These are phyloP conservation scores for Terfezia boudieri DNA, from an alignment of 495 filamentous ascomycete genomes.

Conservation along the genomic window DNA sequence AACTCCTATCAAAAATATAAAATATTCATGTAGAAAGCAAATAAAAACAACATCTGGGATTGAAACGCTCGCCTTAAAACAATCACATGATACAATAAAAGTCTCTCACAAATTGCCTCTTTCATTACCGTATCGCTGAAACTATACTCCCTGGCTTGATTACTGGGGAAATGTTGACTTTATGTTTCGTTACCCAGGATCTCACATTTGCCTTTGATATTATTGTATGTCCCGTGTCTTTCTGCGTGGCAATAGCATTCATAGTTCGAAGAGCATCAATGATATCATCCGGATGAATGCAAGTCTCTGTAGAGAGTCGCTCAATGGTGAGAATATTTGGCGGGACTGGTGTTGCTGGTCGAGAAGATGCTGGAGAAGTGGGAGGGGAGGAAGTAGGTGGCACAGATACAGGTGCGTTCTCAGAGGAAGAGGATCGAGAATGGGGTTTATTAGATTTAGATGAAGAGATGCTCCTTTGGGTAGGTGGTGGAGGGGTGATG, in stretches of 20 bases:
- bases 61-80: too few species aligned
- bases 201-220: background rate
- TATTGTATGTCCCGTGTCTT: background rate
- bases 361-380: background rate
- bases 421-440: background rate
- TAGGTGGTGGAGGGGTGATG: too few species aligned
- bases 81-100: too few species aligned
- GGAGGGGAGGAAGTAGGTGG: background rate
- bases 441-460: too few species aligned
- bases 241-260: constrained; percentile 4
- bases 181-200: background rate
- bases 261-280: constrained; percentile 8
- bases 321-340: constrained; percentile 6
- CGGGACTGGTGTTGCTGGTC: background rate
- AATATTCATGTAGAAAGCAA: too few species aligned
- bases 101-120: background rate
- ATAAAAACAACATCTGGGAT: too few species aligned
- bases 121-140: background rate
- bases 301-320: constrained; percentile 12
- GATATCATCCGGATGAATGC: constrained; percentile 15
- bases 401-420: background rate
- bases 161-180: background rate
- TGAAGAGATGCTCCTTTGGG: too few species aligned
- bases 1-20: too few species aligned
- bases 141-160: background rate